Percentiles rank a stretch among this genome's conserved stretches.
Conservation (phyloP, 805 yeast species). For the Saccharomyces paradoxus region DNA sequence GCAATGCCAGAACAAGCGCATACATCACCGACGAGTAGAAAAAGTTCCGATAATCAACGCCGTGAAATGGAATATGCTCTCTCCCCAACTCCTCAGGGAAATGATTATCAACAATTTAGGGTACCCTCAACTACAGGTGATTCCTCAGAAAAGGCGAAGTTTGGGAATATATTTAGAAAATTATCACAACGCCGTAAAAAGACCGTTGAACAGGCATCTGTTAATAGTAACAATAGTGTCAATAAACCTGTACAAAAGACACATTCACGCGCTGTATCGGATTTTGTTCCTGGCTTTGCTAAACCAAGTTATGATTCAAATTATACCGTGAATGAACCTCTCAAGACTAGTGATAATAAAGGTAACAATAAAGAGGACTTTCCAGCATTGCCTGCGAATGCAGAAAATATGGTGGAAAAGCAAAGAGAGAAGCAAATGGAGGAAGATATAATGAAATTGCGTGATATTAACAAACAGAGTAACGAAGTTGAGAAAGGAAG, state of each 20-base stretch:
- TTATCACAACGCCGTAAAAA: conserved; percentile 24
- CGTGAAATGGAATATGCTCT: conserved; percentile 22
- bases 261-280: conserved; percentile 35
- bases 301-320: background rate
- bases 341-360: conserved; percentile 6
- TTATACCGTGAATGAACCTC: conserved; percentile 22
- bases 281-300: conserved; percentile 20
- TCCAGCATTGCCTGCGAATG: conserved; percentile 32
- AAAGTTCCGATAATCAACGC: conserved; percentile 17
- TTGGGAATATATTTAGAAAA: conserved; percentile 30
- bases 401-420: conserved; percentile 27
- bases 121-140: conserved; percentile 10
- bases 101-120: conserved; percentile 30
- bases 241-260: conserved; percentile 13
- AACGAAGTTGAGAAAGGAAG: conserved; percentile 5
- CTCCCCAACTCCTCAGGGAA: conserved; percentile 29
- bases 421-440: conserved; percentile 22
- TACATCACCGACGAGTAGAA: conserved; percentile 35
- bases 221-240: conserved; percentile 2
- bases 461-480: conserved; percentile 2
- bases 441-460: conserved; percentile 16
- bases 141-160: conserved; percentile 19
- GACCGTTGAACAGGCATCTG: conserved; percentile 2
- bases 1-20: conserved; percentile 43
- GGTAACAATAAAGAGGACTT: conserved; percentile 15